Evolutionary conservation across 805 yeast genomes (phyloP), one percentile per base, ranked within the genome.

Genomic region (Wickerhamiella vanderwaltii): DNA sequence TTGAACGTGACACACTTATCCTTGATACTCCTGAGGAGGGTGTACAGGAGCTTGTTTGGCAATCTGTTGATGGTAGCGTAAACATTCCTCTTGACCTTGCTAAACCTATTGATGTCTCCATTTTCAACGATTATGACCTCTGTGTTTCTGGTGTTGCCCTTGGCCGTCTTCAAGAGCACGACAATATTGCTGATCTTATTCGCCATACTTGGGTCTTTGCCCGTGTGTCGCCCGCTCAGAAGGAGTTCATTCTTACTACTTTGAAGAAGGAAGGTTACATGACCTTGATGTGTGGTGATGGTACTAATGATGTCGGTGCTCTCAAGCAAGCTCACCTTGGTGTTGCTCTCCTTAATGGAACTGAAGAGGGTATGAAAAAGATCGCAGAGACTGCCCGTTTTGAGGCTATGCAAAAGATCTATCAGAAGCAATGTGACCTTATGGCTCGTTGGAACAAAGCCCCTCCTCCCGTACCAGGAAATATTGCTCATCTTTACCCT

Each of bases 251-350:
- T 53, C 69, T 91, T 55, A 79, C 77, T 47, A 73, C 86, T 29
- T 73, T 84, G 60, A 91, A 88, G 61, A 78, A 75, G 48, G 71
- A 84, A 59, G 95, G 95, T 19, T 91, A 88, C 64, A 80, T 75
- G 57, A 91, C 97, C 18, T 71, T 91, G 54, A 91, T 91, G 98
- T 91, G 98, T 65, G 98, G 98, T 69, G 98, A 91, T 65, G 98
- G 98, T 64, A 91, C 98, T n/a, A 91, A 91, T 59, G 98, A 91
- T 68, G 98, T 91, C 39, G 98, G 98, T 63, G 98, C 98, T 42
- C 73, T 91, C 64, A 91, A 91, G 62, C 97, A 91, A 67, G 97
- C 98, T 2, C 94, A 91, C 57, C 80, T 91, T 57, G 98, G 98
- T 68, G 83, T 91, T 59, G 98, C 98, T n/a, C 68, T 91, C 52